A percentile compares a stretch with the other conserved stretches of the same genome.
These are phyloP conservation scores for Durusdinium trenchii DNA, from an alignment of 73 alveolate species.

Conservation along the genomic window DNA sequence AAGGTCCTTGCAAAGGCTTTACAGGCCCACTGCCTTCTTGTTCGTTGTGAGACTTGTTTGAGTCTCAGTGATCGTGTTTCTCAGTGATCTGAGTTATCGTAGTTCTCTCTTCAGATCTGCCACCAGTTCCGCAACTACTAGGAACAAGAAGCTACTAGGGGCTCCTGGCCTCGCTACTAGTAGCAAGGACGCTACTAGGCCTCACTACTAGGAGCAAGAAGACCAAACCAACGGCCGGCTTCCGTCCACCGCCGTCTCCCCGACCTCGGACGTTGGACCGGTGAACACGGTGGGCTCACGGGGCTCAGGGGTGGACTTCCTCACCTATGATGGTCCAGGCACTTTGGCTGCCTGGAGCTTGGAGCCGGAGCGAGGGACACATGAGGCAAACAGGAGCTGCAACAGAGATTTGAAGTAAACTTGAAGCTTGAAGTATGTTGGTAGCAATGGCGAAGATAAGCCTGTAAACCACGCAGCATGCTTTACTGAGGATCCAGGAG, in stretches of 20 bases:
- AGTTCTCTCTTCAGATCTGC: background rate
- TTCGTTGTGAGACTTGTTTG: background rate
- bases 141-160: no score
- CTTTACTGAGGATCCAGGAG: background rate
- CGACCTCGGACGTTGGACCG: background rate
- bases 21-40: no score
- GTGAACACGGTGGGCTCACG: background rate
- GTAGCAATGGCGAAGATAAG: background rate
- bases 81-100: background rate
- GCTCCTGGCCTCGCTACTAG: no score
- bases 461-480: background rate
- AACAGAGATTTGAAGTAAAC: background rate
- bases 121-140: background rate
- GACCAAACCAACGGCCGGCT: background rate
- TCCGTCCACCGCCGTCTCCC: background rate
- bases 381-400: background rate
- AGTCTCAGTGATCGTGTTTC: background rate
- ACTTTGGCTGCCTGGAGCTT: slow-evolving; percentile 62
- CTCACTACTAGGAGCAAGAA: background rate
- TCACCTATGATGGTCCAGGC: slow-evolving; percentile 83
- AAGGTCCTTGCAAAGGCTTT: no score
- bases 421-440: no score
- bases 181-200: no score
- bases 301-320: slow-evolving; percentile 27
- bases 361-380: background rate